Conservation (phyloP, 148 eudicot species). For the Chenopodium album region DNA sequence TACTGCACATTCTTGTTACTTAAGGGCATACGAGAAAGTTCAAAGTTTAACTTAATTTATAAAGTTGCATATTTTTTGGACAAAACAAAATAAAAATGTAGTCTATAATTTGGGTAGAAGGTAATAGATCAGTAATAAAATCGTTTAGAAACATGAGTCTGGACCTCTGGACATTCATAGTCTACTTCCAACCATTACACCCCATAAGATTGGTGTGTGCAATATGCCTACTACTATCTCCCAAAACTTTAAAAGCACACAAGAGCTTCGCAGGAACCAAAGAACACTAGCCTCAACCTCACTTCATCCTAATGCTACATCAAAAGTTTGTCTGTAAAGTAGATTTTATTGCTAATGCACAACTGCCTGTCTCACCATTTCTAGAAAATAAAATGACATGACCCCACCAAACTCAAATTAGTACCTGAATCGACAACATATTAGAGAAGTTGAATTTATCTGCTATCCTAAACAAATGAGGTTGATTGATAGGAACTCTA, state of each 20-base stretch:
- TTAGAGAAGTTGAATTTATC: not conserved
- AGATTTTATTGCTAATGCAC: too few species aligned
- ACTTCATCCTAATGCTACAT: not conserved
- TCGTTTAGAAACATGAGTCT: not conserved
- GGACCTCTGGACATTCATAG: not conserved
- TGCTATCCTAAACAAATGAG: not conserved
- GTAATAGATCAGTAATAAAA: not conserved
- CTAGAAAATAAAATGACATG: too few species aligned
- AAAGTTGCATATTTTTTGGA: not conserved
- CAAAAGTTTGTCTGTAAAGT: not conserved
- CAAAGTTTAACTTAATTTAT: not conserved
- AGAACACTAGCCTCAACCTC: not conserved
- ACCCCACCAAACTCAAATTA: too few species aligned
- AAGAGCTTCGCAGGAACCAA: not conserved
- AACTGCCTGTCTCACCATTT: too few species aligned
- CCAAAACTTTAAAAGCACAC: not conserved
- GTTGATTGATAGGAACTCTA: not conserved
- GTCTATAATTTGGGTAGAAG: not conserved
- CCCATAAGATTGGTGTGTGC: not conserved
- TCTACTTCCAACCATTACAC: not conserved
- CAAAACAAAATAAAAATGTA: not conserved
- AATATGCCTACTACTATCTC: not conserved
- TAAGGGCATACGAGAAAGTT: not conserved
- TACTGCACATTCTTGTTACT: too few species aligned
- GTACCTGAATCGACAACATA: too few species aligned